These are phyloP conservation scores for Ormosia semicastrata DNA, from an alignment of 306 rosid genomes.

Conservation along the genomic window DNA sequence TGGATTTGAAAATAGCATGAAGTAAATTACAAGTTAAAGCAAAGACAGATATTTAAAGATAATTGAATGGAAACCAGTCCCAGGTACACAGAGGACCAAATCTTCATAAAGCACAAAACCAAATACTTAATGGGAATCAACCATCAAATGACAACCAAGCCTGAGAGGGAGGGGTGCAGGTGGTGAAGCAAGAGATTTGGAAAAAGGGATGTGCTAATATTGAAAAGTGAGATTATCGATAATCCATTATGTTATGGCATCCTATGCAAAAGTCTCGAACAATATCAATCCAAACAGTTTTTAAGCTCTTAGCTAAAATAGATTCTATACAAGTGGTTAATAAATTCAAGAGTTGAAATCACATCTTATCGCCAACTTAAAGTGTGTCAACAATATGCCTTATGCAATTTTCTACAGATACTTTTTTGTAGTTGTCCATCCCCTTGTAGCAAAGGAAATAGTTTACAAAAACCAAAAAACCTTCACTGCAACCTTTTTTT, in stretches of 20 bases:
- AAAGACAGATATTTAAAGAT: slow-evolving; percentile 5
- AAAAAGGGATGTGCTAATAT: neutral
- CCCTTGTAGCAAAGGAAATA: neutral
- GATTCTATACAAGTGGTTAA: neutral
- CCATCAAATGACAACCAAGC: neutral
- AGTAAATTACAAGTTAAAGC: neutral
- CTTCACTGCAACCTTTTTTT: neutral
- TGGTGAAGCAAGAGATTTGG: neutral
- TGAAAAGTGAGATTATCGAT: neutral
- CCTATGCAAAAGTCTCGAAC: neutral
- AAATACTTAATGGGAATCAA: slow-evolving; percentile 25
- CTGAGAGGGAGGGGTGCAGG: neutral
- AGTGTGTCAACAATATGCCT: neutral
- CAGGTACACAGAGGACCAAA: neutral
- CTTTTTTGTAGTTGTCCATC: neutral
- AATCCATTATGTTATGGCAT: neutral
- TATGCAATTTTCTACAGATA: neutral
- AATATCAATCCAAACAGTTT: neutral
- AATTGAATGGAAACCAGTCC: neutral
- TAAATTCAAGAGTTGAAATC: neutral
- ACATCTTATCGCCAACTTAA: neutral
- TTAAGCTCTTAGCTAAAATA: neutral
- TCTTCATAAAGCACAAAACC: slow-evolving; percentile 16
- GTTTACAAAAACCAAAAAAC: neutral
- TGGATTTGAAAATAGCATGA: neutral